Conservation (phyloP, 352 stramenopile species). For the Elongisporangium anandrum region DNA sequence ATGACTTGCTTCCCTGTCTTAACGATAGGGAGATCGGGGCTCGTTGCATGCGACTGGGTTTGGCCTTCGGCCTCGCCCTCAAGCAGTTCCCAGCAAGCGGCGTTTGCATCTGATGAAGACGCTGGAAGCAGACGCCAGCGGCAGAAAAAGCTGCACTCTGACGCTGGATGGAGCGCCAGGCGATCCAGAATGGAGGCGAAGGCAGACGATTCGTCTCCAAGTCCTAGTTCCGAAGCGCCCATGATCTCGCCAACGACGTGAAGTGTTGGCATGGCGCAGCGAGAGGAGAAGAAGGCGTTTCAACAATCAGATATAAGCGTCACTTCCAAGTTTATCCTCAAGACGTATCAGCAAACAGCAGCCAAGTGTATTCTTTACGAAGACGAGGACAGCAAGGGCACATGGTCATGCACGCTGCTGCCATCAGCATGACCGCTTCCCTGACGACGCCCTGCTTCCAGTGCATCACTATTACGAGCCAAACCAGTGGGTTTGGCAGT, state of each 20-base stretch:
- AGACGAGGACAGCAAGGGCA: conserved; percentile 25
- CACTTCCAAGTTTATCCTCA: too few relatives aligned
- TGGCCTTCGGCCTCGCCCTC: conserved; percentile 33
- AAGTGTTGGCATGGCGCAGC: conserved; percentile 34
- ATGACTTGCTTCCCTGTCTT: conserved; percentile 12
- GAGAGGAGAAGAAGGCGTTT: too few relatives aligned
- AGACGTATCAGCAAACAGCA: too few relatives aligned
- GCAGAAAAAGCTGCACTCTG: conserved; percentile 41
- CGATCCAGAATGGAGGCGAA: conserved; percentile 29
- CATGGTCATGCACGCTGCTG: conserved; percentile 21
- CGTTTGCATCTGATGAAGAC: too few relatives aligned
- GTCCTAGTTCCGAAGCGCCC: conserved; percentile 27
- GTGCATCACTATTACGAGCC: conserved; percentile 5
- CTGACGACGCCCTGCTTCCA: not conserved
- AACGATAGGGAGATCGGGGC: conserved; percentile 12
- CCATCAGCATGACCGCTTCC: conserved; percentile 8
- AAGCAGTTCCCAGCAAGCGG: conserved; percentile 30
- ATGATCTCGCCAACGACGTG: conserved; percentile 49
- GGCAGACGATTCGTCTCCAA: conserved; percentile 6
- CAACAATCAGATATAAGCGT: too few relatives aligned
- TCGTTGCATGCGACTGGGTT: conserved; percentile 37
- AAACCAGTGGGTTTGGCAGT: conserved; percentile 8
- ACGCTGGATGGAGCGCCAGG: conserved; percentile 32
- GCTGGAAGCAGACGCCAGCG: conserved; percentile 32
- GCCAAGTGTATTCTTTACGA: conserved; percentile 1